A percentile compares a stretch with the other conserved stretches of the same genome.
phyloP scores from a whole-genome alignment of 2,329 filamentous ascomycete genomes.

The Pyricularia sp. region DNA sequence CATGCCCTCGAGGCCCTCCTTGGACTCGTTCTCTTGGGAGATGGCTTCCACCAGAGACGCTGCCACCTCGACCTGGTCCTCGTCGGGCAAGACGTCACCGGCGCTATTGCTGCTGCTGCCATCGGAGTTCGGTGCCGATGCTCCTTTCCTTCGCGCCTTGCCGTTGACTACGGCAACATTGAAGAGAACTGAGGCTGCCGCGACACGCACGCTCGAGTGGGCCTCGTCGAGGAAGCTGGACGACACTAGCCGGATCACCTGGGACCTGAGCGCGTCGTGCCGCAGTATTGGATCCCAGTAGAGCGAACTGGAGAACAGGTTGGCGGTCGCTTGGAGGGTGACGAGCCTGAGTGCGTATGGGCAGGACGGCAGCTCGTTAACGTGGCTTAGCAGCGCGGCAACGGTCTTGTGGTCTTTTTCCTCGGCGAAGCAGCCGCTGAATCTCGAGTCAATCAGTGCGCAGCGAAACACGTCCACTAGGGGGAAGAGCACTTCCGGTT shows the following conservation, averaged over 20 bases:
- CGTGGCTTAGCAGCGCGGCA: constrained; percentile 43
- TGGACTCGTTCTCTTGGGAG: constrained; percentile 42
- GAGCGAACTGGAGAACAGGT: constrained; percentile 65
- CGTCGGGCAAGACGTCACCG: constrained; percentile 46
- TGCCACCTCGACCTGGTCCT: constrained; percentile 66
- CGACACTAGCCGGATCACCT: constrained; percentile 57
- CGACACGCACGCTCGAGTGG: constrained; percentile 63
- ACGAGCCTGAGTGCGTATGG: constrained; percentile 78
- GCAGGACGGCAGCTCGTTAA: constrained; percentile 42
- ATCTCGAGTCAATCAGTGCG: constrained; percentile 60
- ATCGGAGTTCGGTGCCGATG: constrained; percentile 16
- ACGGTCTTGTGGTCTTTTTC: constrained; percentile 55
- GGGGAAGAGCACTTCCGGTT: constrained; percentile 58
- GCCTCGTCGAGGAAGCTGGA: constrained; percentile 66
- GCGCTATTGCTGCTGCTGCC: not conserved
- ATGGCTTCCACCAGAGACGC: constrained; percentile 70
- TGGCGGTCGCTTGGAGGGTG: constrained; percentile 70
- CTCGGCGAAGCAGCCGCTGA: constrained; percentile 73
- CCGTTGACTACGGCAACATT: constrained; percentile 66
- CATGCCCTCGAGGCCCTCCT: constrained; percentile 64
- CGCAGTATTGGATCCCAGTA: constrained; percentile 52
- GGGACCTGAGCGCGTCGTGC: constrained; percentile 35
- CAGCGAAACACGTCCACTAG: constrained; percentile 76
- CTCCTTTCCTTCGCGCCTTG: constrained; percentile 31
- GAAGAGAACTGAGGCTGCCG: constrained; percentile 71